Conservation (phyloP, 1,284 basidiomycete genomes). For the Malassezia cuniculi region DNA sequence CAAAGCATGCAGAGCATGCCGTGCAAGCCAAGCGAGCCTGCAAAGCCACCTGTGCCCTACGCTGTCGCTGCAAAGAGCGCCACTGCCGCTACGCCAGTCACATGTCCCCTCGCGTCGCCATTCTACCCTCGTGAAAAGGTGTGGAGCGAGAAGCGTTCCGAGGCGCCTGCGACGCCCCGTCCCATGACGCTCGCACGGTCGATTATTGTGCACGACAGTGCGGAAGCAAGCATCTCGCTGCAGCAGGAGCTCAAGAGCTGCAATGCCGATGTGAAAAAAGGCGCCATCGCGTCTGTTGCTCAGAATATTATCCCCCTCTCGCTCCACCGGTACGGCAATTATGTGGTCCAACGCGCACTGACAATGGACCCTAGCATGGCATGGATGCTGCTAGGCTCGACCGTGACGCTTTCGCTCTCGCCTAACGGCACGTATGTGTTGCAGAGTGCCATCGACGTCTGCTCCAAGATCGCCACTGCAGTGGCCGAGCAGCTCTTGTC, state of each 20-base stretch:
- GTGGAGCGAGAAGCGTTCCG: no score
- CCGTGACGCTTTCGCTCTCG: slow-evolving; percentile 26
- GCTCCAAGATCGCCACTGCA: slow-evolving; percentile 11
- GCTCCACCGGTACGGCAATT: slow-evolving; percentile 35
- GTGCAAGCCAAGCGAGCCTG: no score
- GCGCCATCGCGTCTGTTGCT: slow-evolving; percentile 22
- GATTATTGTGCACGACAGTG: slow-evolving; percentile 18
- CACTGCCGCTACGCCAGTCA: no score
- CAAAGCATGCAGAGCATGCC: no score
- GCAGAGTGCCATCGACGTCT: slow-evolving; percentile 25
- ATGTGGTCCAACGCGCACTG: slow-evolving; percentile 30
- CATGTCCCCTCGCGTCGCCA: no score
- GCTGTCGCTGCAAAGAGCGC: no score
- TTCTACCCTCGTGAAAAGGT: no score
- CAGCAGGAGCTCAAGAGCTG: slow-evolving; percentile 35
- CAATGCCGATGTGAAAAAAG: slow-evolving; percentile 9
- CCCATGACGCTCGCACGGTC: no score
- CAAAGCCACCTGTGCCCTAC: no score
- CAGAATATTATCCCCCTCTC: slow-evolving; percentile 18
- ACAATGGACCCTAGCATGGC: slow-evolving; percentile 15
- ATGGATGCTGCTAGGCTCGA: slow-evolving; percentile 19
- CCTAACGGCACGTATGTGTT: slow-evolving; percentile 38
- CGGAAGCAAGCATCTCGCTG: slow-evolving; percentile 28
- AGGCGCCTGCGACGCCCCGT: no score
- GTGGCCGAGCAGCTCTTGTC: slow-evolving; percentile 31